phyloP scores from a whole-genome alignment of 2,329 filamentous ascomycete species.

The Diaporthe helianthi region DNA sequence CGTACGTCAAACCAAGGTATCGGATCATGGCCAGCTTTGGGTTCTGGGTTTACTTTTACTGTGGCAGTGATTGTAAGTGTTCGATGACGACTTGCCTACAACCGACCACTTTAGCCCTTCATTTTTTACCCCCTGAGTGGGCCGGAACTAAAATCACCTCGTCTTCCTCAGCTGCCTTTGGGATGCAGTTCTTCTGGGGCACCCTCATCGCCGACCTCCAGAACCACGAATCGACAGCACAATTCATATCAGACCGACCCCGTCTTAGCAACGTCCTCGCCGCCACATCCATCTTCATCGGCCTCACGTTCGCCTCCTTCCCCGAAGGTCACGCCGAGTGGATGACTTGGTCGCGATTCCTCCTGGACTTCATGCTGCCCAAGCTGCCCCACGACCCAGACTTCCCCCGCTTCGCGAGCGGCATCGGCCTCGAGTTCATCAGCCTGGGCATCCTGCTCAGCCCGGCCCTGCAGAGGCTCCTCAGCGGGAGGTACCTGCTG shows the following conservation, averaged over 20 bases:
- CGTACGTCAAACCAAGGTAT: constrained; percentile 55
- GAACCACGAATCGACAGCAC: constrained; percentile 55
- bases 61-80: constrained; percentile 44
- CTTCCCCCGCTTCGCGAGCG: constrained; percentile 50
- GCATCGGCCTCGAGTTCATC: constrained; percentile 50
- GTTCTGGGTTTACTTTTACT: constrained; percentile 59
- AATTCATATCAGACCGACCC: constrained; percentile 55
- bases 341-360: constrained; percentile 59
- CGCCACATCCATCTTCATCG: constrained; percentile 55
- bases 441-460: constrained; percentile 61
- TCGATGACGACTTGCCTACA: constrained; percentile 33
- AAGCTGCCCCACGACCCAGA: constrained; percentile 57
- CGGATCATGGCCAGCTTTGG: constrained; percentile 55
- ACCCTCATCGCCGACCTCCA: constrained; percentile 68
- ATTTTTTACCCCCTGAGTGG: neutral
- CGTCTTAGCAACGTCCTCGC: constrained; percentile 53
- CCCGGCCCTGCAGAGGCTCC: constrained; percentile 55
- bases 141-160: constrained; percentile 29
- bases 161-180: constrained; percentile 49
- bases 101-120: neutral
- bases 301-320: constrained; percentile 65
- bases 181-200: constrained; percentile 67
- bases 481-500: constrained; percentile 62
- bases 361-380: constrained; percentile 50
- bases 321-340: constrained; percentile 63